Base-by-base conservation (phyloP, 1,139 yeast species). In the Yamadazyma diospyri region DNA sequence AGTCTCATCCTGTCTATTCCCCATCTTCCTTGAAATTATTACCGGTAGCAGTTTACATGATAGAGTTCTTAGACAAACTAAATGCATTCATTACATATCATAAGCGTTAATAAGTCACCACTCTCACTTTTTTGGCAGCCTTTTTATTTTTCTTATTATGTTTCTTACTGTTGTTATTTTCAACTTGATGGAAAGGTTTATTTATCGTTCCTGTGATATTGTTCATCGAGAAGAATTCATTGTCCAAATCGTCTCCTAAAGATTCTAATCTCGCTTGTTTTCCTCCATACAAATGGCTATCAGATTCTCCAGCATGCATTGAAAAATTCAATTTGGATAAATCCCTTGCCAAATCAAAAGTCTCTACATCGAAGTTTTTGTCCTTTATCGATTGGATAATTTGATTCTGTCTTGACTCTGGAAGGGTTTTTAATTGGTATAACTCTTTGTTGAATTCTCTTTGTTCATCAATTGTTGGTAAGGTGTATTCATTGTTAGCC, bases 91-190 rank as follows among this genome's bases (percentile, higher is more conserved):
- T 10, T 17, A 19, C 16, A 25, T 25, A 13, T 12, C 11, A 16
- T 25, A 25, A 12, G 10, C 21, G 6, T 22, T 29, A 34, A 25
- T 35, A 64, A 18, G 64, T 69, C 21, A 61, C 69, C 16, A 67
- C 72, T 45, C 73, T 53, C 24, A 51, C 47, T 53, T 68, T 69
- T 53, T 67, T 69, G n/a, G 68, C 75, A 33, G 69, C 69, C 61
- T 81, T 84, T 58, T 80, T 84, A 50, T 79, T 79, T 61, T 79
- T 81, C 64, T 88, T 87, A 53, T 78, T 75, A 55, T 85, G 94
- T 59, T 85, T 86, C 69, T 86, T 87, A 14, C 48, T 59, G 4
- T 50, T 61, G 4, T 38, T 52, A 8, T 43, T 51, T 32, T 43
- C 53, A 33, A 59, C 66, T 50, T 72, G 70, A 54, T 88, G 95